Evolutionary conservation across 177 flowering plant species (phyloP).

Genomic region (Telopea speciosissima): DNA sequence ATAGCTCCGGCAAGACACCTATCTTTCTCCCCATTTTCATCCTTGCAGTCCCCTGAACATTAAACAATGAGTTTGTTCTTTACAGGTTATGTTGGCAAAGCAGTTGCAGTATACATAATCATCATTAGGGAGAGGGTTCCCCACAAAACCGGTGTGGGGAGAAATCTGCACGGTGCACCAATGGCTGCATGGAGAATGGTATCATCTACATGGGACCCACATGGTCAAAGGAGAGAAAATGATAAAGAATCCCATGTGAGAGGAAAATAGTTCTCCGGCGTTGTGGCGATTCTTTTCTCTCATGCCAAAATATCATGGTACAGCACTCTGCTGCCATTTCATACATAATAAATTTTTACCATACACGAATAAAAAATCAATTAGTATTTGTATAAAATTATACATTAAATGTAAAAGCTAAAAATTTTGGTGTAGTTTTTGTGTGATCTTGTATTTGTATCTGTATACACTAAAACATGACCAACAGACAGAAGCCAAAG

Average conservation of each 20-base stretch:
- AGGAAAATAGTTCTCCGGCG: too few relatives aligned
- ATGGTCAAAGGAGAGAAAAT: too few relatives aligned
- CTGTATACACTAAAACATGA: neutral
- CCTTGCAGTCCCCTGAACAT: slow-evolving; percentile 78
- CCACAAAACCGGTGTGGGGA: too few relatives aligned
- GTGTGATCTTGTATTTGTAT: neutral
- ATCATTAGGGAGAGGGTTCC: too few relatives aligned
- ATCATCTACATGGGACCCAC: too few relatives aligned
- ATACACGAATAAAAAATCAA: too few relatives aligned
- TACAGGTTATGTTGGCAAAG: neutral
- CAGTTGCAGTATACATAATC: neutral
- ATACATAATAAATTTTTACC: too few relatives aligned
- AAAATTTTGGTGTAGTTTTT: neutral
- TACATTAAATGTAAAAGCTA: neutral
- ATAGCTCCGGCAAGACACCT: slow-evolving; percentile 84
- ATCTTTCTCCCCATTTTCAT: slow-evolving; percentile 51
- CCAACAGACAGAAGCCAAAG: neutral
- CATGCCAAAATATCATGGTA: neutral
- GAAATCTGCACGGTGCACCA: too few relatives aligned
- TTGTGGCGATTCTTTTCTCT: too few relatives aligned
- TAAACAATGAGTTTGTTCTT: neutral
- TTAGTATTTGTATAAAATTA: neutral
- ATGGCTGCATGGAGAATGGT: too few relatives aligned
- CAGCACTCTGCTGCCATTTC: too few relatives aligned
- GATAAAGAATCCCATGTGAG: too few relatives aligned